A percentile compares a stretch with the other conserved stretches of the same genome.
Conservation (phyloP, 208 protist species). For the Wallacemonas sp. region DNA sequence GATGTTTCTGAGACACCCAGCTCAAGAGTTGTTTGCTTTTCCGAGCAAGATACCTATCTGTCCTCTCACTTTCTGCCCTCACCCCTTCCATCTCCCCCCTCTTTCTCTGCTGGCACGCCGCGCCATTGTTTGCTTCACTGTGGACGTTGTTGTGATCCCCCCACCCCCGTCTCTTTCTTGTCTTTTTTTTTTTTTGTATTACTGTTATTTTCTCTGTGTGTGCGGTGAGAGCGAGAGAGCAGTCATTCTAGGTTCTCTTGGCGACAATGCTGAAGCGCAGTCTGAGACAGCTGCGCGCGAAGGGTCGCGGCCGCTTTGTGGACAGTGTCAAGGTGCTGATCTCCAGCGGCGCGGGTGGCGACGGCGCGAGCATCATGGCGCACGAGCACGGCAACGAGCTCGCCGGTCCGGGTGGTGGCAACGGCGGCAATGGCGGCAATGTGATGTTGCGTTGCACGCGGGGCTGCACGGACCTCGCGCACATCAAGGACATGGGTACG, state of each 20-base stretch:
- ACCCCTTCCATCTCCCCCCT: too few species aligned
- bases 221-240: not conserved
- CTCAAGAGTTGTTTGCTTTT: too few species aligned
- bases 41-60: too few species aligned
- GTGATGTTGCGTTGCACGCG: constrained; percentile 74
- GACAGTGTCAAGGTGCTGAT: constrained; percentile 87
- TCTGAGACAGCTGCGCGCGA: not conserved
- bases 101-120: too few species aligned
- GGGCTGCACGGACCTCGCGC: constrained; percentile 53
- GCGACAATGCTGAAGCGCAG: constrained; percentile 21
- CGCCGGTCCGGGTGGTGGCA: constrained; percentile 89
- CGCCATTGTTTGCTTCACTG: too few species aligned
- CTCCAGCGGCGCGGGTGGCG: constrained; percentile 80
- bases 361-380: constrained; percentile 88
- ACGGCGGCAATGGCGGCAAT: constrained; percentile 88
- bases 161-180: too few species aligned
- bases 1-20: too few species aligned
- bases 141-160: too few species aligned
- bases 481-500: constrained; percentile 69
- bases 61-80: too few species aligned
- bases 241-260: not conserved
- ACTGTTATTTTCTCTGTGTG: constrained; percentile 15
- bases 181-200: constrained; percentile 21
- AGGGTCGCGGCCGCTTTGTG: constrained; percentile 55
- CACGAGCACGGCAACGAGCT: constrained; percentile 91